Evolutionary conservation across 805 yeast species (phyloP), one percentile per base, ranked within the genome.

Genomic region (Cyberlindnera misumaiensis): DNA sequence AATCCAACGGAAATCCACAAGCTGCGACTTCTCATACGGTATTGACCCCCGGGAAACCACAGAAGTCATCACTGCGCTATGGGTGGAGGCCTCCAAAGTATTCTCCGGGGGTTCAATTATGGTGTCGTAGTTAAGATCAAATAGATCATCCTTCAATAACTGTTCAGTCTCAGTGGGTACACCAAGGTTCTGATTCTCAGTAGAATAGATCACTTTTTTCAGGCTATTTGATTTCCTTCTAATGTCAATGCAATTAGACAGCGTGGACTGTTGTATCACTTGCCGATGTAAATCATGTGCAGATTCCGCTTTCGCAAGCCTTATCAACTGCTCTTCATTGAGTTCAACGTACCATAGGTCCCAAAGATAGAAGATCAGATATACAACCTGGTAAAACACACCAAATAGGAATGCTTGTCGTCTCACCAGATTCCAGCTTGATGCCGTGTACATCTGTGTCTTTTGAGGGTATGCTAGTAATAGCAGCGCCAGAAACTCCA

Each of bases 391-490:
- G 33, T 47, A 47, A 28, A 44, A 41, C 2, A 45, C 41, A 4
- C 69, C 72, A 43, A 64, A 65, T 7, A 65, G 40, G 38, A 54
- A 65, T 2, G 64, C 57, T 45, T 65, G 68, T 33, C 63, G 55
- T 30, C 64, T 67, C 3, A 63, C 61, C n/a, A 67, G 53, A 35
- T 65, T 67, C 67, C 69, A 67, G 17, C 40, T 36, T 2, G 55
- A 46, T 27, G 46, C 39, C 12, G 53, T 47, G 30, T 45, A 39
- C 7, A 41, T 39, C 17, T 55, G 58, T 28, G 62, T 59, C 25
- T 55, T 45, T 39, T 66, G 72, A 3, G 72, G 72, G 35, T 63
- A 63, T 18, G 72, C 68, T 38, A 65, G 44, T 12, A 61, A 51
- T 13, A 63, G 47, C 7, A 67, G 40, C 3, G 66, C 58, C 28